phyloP scores from a whole-genome alignment of 2,329 filamentous ascomycete genomes.

The Aspergillus chevalieri region DNA sequence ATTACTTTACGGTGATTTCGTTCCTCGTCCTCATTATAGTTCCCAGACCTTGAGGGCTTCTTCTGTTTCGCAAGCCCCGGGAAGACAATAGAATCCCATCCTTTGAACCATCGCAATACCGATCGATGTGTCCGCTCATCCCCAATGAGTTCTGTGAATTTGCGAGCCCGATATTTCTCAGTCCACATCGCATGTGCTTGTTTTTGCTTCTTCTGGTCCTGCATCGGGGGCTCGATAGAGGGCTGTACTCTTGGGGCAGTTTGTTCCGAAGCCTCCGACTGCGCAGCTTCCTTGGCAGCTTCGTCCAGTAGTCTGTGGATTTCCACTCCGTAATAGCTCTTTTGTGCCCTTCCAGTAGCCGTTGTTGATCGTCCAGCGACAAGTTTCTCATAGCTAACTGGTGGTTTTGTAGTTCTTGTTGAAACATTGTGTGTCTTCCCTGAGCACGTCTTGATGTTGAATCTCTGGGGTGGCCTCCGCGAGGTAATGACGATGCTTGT shows the following conservation, averaged over 20 bases:
- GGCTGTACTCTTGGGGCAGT: constrained; percentile 18
- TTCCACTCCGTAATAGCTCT: constrained; percentile 82
- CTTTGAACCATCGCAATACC: constrained; percentile 88
- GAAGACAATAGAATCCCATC: constrained; percentile 90
- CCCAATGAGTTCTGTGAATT: constrained; percentile 87
- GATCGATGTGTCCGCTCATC: constrained; percentile 89
- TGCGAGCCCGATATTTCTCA: constrained; percentile 89
- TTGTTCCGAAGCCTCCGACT: constrained; percentile 18
- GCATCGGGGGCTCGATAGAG: constrained; percentile 26
- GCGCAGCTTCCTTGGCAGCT: constrained; percentile 55
- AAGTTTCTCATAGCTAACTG: constrained; percentile 47
- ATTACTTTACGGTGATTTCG: constrained; percentile 80
- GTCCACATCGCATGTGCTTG: constrained; percentile 65
- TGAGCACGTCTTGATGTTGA: constrained; percentile 42
- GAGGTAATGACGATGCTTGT: constrained; percentile 3
- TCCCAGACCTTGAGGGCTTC: constrained; percentile 20
- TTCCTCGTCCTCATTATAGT: constrained; percentile 53
- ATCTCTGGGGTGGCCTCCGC: constrained; percentile 9
- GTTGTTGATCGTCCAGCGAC: constrained; percentile 49
- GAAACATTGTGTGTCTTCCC: constrained; percentile 43
- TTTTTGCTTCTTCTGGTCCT: constrained; percentile 23
- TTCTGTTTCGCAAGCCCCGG: constrained; percentile 61
- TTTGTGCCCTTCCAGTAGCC: constrained; percentile 49
- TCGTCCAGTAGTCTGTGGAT: constrained; percentile 77
- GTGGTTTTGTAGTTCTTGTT: constrained; percentile 29